Conservation (phyloP, 2,329 filamentous ascomycete genomes). For the Periconia sp. region DNA sequence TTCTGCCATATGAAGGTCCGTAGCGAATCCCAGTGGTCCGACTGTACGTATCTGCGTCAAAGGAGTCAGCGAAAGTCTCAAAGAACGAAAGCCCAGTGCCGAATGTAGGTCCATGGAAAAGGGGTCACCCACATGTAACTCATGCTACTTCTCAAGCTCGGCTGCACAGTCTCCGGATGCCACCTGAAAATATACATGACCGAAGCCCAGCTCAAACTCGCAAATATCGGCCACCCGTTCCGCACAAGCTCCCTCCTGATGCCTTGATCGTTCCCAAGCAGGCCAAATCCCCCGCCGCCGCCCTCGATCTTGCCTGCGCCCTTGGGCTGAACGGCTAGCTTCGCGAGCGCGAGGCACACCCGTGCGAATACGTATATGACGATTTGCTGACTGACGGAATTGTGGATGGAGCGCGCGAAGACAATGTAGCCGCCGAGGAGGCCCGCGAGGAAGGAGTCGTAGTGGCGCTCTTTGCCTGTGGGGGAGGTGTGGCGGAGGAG, state of each 20-base stretch:
- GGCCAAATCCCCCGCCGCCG: slow-evolving; percentile 19
- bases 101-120: not conserved
- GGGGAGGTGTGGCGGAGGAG: slow-evolving; percentile 66
- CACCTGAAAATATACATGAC: slow-evolving; percentile 96
- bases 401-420: slow-evolving; percentile 81
- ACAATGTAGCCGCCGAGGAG: slow-evolving; percentile 90
- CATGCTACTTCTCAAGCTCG: slow-evolving; percentile 93
- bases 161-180: slow-evolving; percentile 90
- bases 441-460: slow-evolving; percentile 86
- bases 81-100: not conserved
- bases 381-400: slow-evolving; percentile 92
- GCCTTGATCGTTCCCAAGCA: slow-evolving; percentile 16
- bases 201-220: slow-evolving; percentile 84
- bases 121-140: slow-evolving; percentile 80
- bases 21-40: slow-evolving; percentile 86
- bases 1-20: slow-evolving; percentile 89
- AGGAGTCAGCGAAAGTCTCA: slow-evolving; percentile 23
- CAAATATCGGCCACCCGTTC: slow-evolving; percentile 92
- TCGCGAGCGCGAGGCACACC: slow-evolving; percentile 82
- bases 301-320: slow-evolving; percentile 47
- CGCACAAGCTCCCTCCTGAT: slow-evolving; percentile 47
- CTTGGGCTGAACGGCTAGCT: slow-evolving; percentile 74
- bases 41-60: slow-evolving; percentile 70
- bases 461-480: slow-evolving; percentile 67
- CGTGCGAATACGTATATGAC: slow-evolving; percentile 97